Base-by-base conservation (phyloP, 352 stramenopile species). In the Phytophthora syringae region DNA sequence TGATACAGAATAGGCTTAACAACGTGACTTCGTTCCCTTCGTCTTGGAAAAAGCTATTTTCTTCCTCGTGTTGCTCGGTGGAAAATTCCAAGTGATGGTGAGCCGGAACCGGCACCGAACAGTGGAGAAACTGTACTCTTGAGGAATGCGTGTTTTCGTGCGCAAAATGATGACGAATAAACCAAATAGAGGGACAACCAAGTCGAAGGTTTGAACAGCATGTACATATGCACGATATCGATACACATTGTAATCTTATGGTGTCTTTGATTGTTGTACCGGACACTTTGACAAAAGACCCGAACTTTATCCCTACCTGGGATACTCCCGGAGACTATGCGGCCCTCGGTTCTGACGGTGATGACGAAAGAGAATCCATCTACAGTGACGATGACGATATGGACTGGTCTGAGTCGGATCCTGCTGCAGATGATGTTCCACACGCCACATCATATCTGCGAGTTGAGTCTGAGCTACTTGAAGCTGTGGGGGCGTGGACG, bases 381-480 rank as follows among this genome's bases (percentile, higher is more conserved):
- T 66, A 53, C 9, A 47, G 47, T 22, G 50, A 52, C n/a, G 50
- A 67, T 27, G 50, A 67, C 2, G 24, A 52, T 15, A 2, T 45
- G 5, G 27, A 32, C 27, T 32, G 27, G 5, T 32, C 5, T 32
- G 27, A 32, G 27, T 9, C 37, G n/a, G 57, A 45, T 13, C 45
- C 36, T 5, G 47, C 27, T 25, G 7, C 10, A 27, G 52, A 44
- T 13, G 30, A 54, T 5, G 43, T 53, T 3, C 20, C 12, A 2
- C 6, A 39, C 1, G n/a, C 22, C 22, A 5, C 32, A 4, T 10
- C 50, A 9, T 50, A 61, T 20, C 5, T 60, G 2, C 24, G 20
- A 1, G 61, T 60, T 45, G 42, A 67, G 4, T 27, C 36, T 9
- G 2, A 32, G 1, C 25, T 67, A 3, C 18, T 61, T 24, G 24